Conservation (phyloP, 75 land plant genomes). For the Pseudotsuga menziesii region DNA sequence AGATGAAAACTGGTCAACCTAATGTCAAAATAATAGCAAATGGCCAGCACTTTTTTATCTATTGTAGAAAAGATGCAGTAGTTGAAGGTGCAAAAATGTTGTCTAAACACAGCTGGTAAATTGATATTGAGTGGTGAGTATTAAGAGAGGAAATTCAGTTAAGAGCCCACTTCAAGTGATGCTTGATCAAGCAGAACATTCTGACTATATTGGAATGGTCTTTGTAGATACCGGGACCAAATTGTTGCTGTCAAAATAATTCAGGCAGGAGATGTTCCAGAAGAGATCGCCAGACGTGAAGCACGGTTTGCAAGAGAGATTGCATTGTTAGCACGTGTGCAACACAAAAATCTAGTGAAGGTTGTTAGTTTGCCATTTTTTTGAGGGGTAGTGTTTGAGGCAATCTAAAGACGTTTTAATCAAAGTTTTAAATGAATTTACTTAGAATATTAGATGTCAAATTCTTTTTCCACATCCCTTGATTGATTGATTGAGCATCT, state of each 20-base stretch:
- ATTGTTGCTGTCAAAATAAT: conserved; percentile 74
- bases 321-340: conserved; percentile 64
- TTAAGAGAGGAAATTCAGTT: neutral
- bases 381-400: neutral
- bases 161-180: neutral
- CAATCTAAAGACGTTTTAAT: neutral
- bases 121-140: neutral
- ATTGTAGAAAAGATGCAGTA: neutral
- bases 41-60: neutral
- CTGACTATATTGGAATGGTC: neutral
- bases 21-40: neutral
- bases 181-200: neutral
- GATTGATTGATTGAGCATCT: conserved; percentile 9
- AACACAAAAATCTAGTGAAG: conserved; percentile 81
- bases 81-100: neutral
- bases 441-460: neutral
- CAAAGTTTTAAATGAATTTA: neutral
- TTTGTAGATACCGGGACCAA: conserved; percentile 64
- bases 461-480: neutral
- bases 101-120: neutral
- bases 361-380: conserved; percentile 17
- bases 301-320: conserved; percentile 71
- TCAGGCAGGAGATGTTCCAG: conserved; percentile 55
- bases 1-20: neutral
- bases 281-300: conserved; percentile 59